Conservation (phyloP, 2,329 filamentous ascomycete species). For the Hymenoscyphus occultus region DNA sequence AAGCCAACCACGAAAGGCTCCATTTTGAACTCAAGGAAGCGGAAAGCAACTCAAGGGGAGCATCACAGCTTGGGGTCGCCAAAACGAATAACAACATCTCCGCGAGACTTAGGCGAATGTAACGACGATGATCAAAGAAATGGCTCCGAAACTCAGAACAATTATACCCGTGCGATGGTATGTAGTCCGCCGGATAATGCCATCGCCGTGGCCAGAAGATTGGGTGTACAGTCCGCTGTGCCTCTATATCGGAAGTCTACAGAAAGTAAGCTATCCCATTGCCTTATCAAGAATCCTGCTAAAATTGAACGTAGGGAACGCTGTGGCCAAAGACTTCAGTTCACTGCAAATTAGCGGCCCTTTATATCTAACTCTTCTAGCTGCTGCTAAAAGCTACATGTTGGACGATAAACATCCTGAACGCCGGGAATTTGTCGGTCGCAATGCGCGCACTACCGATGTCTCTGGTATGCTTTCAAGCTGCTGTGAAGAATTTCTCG, state of each 20-base stretch:
- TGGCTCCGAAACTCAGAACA: too few relatives aligned
- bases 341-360: constrained; percentile 32
- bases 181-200: neutral
- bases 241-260: constrained; percentile 32
- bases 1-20: neutral
- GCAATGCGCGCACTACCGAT: constrained; percentile 25
- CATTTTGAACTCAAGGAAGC: neutral
- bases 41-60: neutral
- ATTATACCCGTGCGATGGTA: neutral
- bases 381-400: constrained; percentile 36
- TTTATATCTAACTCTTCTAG: constrained; percentile 33
- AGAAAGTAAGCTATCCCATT: constrained; percentile 25
- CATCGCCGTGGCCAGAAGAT: constrained; percentile 22
- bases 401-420: constrained; percentile 33
- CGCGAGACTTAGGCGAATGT: neutral
- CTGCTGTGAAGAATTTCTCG: constrained; percentile 31
- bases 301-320: constrained; percentile 24
- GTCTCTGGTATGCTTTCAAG: constrained; percentile 31
- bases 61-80: neutral
- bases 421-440: constrained; percentile 31
- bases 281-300: neutral
- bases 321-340: constrained; percentile 33
- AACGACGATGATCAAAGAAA: neutral
- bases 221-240: constrained; percentile 32
- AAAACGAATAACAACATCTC: neutral